Evolutionary conservation across 768 basidiomycete species (phyloP).

Genomic region (Tulasnella sp.): DNA sequence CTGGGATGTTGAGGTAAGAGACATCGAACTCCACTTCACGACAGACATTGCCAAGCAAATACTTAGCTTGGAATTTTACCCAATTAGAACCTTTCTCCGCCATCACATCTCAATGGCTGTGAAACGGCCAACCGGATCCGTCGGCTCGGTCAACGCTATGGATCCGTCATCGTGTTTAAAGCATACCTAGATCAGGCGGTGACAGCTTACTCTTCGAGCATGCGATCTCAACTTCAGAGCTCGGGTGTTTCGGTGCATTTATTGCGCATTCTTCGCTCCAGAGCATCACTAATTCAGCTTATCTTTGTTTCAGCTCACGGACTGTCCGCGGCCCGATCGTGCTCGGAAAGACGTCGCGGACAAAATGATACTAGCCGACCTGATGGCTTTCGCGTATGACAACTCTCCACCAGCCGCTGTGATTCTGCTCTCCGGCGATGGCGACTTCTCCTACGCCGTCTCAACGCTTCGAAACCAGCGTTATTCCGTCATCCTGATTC

Average conservation of each 20-base stretch:
- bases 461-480: conserved; percentile 43
- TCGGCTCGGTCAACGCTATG: background rate
- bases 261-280: conserved; percentile 23
- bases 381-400: conserved; percentile 57
- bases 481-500: conserved; percentile 41
- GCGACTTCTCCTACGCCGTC: conserved; percentile 55
- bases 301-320: conserved; percentile 21
- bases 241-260: conserved; percentile 38
- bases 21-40: background rate
- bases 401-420: conserved; percentile 41
- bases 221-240: conserved; percentile 35
- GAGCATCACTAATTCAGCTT: conserved; percentile 28
- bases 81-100: conserved; percentile 14
- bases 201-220: conserved; percentile 25
- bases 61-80: conserved; percentile 17
- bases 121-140: background rate
- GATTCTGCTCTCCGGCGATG: conserved; percentile 53
- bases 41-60: background rate
- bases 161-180: conserved; percentile 29
- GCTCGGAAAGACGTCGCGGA: conserved; percentile 29
- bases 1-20: conserved; percentile 5
- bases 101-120: conserved; percentile 20
- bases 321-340: conserved; percentile 16
- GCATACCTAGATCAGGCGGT: conserved; percentile 36
- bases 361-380: conserved; percentile 51